Conservation (phyloP, 2,329 filamentous ascomycete genomes). For the Arthrobotrys musiformis region DNA sequence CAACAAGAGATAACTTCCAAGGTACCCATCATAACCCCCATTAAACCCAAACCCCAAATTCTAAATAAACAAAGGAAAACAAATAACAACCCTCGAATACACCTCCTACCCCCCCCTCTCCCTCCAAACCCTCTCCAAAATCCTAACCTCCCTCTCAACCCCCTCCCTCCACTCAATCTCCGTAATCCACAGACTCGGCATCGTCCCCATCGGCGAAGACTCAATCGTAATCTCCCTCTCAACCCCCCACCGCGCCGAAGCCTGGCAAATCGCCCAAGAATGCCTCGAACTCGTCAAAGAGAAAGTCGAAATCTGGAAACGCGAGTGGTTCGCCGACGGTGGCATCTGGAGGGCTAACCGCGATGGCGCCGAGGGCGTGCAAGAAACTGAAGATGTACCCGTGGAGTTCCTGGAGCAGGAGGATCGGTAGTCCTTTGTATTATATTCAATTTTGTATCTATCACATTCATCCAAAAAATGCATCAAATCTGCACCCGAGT, state of each 20-base stretch:
- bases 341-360: constrained; percentile 87
- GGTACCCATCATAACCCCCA: constrained; percentile 59
- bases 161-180: constrained; percentile 75
- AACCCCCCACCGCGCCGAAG: constrained; percentile 81
- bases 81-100: constrained; percentile 80
- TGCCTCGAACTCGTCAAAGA: constrained; percentile 87
- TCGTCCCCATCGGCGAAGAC: constrained; percentile 89
- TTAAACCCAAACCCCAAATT: not conserved
- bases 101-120: constrained; percentile 78
- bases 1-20: constrained; percentile 79
- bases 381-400: constrained; percentile 35
- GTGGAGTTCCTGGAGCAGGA: constrained; percentile 41
- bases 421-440: too few species aligned
- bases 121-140: constrained; percentile 74
- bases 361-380: constrained; percentile 73
- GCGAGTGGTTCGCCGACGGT: constrained; percentile 83
- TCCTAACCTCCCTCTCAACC: constrained; percentile 67
- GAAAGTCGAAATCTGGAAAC: constrained; percentile 93
- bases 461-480: too few species aligned
- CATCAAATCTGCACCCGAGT: not conserved
- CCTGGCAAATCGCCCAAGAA: constrained; percentile 89
- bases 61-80: constrained; percentile 63
- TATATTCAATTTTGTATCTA: too few species aligned
- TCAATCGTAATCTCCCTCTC: constrained; percentile 91
- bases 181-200: constrained; percentile 84